Percentiles rank a stretch among this genome's conserved stretches.
Evolutionary conservation across 257 asterid species (phyloP).

Genomic region (Solanum sejunctum): DNA sequence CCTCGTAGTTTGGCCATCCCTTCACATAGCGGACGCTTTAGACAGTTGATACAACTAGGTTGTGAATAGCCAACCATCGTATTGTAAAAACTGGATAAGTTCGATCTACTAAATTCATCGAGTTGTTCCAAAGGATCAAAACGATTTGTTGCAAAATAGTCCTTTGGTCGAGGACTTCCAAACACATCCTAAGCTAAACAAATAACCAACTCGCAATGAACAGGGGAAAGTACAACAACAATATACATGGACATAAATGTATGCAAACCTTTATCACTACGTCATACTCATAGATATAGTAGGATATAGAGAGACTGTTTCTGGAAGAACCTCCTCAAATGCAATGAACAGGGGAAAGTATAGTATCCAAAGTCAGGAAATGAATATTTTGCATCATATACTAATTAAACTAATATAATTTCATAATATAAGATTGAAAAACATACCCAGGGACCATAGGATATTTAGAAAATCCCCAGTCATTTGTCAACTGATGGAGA

Average conservation of each 20-base stretch:
- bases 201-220: no score
- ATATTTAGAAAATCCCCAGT: constrained; percentile 20
- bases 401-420: background rate
- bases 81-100: background rate
- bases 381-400: background rate
- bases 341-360: background rate
- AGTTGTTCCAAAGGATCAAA: background rate
- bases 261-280: no score
- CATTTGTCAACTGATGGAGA: constrained; percentile 28
- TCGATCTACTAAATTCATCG: background rate
- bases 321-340: no score
- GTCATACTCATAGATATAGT: no score
- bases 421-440: background rate
- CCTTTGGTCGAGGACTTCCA: background rate
- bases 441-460: constrained; percentile 39
- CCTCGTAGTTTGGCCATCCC: no score
- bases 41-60: background rate
- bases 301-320: no score
- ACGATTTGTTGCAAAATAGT: background rate
- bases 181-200: background rate
- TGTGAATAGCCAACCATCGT: background rate
- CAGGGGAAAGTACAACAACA: no score
- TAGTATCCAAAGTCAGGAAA: background rate
- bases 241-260: no score
- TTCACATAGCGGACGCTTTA: no score